Conservation (phyloP, 192 early-diverging fungal genomes). For the Coemansia sp. region DNA sequence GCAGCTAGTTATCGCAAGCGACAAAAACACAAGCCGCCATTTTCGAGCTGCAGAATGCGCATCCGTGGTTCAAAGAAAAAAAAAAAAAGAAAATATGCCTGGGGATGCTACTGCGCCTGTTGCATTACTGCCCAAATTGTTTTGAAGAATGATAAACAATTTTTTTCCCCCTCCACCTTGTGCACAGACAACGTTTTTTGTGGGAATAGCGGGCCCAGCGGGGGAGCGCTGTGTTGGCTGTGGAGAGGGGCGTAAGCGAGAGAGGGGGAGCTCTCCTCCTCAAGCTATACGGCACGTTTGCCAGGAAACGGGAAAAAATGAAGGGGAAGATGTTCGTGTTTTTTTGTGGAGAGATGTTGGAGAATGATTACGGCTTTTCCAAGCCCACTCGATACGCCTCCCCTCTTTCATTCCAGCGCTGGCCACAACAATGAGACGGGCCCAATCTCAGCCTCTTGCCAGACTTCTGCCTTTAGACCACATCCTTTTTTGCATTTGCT, state of each 20-base stretch:
- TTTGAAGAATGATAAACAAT: not conserved
- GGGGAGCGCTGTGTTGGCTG: not conserved
- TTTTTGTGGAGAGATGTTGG: conserved; percentile 8
- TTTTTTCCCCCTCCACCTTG: not conserved
- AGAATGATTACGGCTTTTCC: conserved; percentile 27
- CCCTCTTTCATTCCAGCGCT: conserved; percentile 4
- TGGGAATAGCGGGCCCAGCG: not conserved
- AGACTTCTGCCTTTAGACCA: not conserved
- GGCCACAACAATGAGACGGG: conserved; percentile 9
- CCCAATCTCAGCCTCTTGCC: not conserved
- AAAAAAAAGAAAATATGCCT: not conserved
- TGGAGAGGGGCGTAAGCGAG: too few relatives aligned
- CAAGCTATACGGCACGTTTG: not conserved
- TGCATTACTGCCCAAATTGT: not conserved
- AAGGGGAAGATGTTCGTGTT: not conserved
- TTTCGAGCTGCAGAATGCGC: not conserved
- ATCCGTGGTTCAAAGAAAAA: not conserved
- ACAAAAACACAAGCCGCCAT: conserved; percentile 11
- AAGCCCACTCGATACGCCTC: not conserved
- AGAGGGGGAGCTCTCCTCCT: not conserved
- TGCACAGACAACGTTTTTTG: conserved; percentile 4
- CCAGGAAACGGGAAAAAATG: not conserved
- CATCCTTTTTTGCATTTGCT: not conserved
- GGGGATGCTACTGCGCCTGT: not conserved
- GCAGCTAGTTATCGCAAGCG: conserved; percentile 11